These are phyloP conservation scores for Eucalyptus paniculata DNA, from an alignment of 345 rosid genomes.

Conservation along the genomic window DNA sequence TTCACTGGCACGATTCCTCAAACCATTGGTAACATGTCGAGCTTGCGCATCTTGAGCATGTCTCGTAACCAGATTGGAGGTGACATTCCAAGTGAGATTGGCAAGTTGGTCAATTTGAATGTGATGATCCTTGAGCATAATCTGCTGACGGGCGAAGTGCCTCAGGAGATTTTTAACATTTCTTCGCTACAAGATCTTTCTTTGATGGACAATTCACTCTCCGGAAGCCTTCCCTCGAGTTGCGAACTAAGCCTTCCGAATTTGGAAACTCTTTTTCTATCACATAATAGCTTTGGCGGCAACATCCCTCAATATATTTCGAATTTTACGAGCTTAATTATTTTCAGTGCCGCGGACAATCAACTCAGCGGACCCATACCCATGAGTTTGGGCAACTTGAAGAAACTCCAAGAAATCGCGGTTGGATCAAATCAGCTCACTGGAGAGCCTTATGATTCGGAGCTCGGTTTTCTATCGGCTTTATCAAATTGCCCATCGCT, in stretches of 20 bases:
- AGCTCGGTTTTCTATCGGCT: background rate
- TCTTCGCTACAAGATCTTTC: rapidly evolving
- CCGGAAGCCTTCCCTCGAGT: background rate
- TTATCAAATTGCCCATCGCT: background rate
- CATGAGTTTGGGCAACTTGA: background rate
- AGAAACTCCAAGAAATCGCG: rapidly evolving
- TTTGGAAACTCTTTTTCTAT: rapidly evolving
- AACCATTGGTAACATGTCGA: background rate
- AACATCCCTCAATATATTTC: background rate
- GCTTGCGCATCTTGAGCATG: background rate
- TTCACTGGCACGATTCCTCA: background rate
- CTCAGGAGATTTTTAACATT: background rate
- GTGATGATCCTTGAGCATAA: rapidly evolving
- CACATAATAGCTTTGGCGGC: rapidly evolving
- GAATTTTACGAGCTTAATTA: background rate
- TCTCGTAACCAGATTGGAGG: rapidly evolving
- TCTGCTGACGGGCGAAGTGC: background rate
- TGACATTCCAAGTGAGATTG: background rate
- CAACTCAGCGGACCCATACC: background rate
- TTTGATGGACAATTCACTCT: background rate
- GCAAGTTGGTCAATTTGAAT: background rate
- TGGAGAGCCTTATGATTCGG: background rate
- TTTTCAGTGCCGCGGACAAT: rapidly evolving
- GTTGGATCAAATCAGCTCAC: background rate
- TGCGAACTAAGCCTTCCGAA: background rate